Conservation (phyloP, 2,329 filamentous ascomycete genomes). For the Fusarium clavum region DNA sequence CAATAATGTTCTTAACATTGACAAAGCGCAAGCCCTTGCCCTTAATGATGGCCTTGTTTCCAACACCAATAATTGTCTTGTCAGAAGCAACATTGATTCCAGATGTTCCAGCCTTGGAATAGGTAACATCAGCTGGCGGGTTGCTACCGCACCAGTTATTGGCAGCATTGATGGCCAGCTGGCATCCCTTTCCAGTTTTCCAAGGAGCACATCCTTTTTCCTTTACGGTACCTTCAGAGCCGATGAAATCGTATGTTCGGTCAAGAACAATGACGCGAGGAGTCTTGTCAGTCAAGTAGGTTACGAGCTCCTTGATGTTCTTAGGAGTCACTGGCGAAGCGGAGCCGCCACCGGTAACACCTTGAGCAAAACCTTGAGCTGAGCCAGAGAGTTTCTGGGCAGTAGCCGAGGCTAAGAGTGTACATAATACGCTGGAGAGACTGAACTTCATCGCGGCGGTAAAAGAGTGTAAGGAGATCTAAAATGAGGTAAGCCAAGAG, state of each 20-base stretch:
- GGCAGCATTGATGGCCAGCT: slow-evolving; percentile 44
- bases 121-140: slow-evolving; percentile 10
- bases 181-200: slow-evolving; percentile 34
- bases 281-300: slow-evolving; percentile 35
- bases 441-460: not conserved
- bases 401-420: not conserved
- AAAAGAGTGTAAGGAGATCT: not conserved
- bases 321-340: slow-evolving; percentile 25
- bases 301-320: slow-evolving; percentile 17
- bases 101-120: slow-evolving; percentile 13
- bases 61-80: slow-evolving; percentile 56
- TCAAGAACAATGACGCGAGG: slow-evolving; percentile 54
- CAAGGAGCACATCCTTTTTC: slow-evolving; percentile 37
- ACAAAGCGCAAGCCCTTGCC: slow-evolving; percentile 55
- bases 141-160: slow-evolving; percentile 19
- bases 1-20: slow-evolving; percentile 48
- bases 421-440: not conserved
- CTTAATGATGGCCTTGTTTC: slow-evolving; percentile 53
- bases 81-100: slow-evolving; percentile 50
- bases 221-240: slow-evolving; percentile 41
- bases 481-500: not conserved
- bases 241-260: slow-evolving; percentile 46
- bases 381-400: slow-evolving; percentile 13
- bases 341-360: slow-evolving; percentile 29
- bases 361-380: slow-evolving; percentile 30